Conservation (phyloP, 257 asterid species). For the Perilla frutescens region DNA sequence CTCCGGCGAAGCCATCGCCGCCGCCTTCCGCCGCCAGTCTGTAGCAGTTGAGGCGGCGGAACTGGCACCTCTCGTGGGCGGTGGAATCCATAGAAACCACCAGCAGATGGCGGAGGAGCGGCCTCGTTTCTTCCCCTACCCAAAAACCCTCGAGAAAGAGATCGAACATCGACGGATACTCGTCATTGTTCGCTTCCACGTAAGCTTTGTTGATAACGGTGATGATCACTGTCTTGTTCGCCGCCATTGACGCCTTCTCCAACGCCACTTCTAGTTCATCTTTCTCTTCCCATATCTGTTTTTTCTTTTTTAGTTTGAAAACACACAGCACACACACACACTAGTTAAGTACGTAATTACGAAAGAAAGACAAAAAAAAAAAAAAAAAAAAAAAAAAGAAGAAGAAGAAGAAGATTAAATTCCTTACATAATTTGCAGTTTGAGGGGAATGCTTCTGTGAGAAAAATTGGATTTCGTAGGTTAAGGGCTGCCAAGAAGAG, state of each 20-base stretch:
- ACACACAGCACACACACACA: background rate
- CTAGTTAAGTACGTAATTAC: no score
- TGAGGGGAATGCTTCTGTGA: slow-evolving; percentile 1
- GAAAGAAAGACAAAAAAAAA: background rate
- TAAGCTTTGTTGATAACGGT: slow-evolving; percentile 68
- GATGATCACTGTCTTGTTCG: slow-evolving; percentile 65
- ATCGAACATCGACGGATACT: slow-evolving; percentile 71
- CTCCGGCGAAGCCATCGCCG: slow-evolving; percentile 51
- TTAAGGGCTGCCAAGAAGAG: slow-evolving; percentile 37
- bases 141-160: slow-evolving; percentile 81
- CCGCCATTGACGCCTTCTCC: slow-evolving; percentile 56
- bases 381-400: no score
- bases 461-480: slow-evolving; percentile 6
- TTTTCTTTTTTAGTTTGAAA: no score
- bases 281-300: background rate
- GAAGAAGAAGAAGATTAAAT: no score
- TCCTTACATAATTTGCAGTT: background rate
- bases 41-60: slow-evolving; percentile 68
- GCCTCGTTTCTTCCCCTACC: slow-evolving; percentile 63
- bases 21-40: slow-evolving; percentile 37
- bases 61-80: slow-evolving; percentile 63
- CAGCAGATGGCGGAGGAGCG: slow-evolving; percentile 53
- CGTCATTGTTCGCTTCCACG: slow-evolving; percentile 51
- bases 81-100: slow-evolving; percentile 70
- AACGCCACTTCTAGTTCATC: slow-evolving; percentile 55